Evolutionary conservation across 2,329 filamentous ascomycete genomes (phyloP).

Genomic region (Penicillium sp.): DNA sequence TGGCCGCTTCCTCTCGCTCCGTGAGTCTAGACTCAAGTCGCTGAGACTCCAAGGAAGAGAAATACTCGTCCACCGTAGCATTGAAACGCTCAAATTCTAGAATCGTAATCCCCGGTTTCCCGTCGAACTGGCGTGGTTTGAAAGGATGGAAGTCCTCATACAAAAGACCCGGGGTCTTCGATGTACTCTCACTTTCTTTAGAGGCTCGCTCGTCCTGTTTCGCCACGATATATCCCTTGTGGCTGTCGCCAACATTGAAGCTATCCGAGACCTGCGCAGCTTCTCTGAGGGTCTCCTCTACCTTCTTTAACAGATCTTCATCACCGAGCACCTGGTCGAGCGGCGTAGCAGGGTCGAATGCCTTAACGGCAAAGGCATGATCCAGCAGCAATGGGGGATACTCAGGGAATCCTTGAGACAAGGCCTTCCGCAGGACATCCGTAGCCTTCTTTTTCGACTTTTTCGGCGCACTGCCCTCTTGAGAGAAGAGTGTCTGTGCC

Average conservation of each 20-base stretch:
- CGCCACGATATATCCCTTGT: constrained; percentile 87
- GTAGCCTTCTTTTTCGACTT: constrained; percentile 77
- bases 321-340: constrained; percentile 72
- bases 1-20: constrained; percentile 80
- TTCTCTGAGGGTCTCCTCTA: constrained; percentile 70
- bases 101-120: constrained; percentile 67
- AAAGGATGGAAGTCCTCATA: constrained; percentile 98
- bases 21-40: constrained; percentile 82
- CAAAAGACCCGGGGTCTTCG: constrained; percentile 55
- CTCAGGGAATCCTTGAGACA: constrained; percentile 85
- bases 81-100: constrained; percentile 86
- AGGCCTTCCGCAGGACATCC: constrained; percentile 75
- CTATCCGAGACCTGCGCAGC: constrained; percentile 71
- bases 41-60: constrained; percentile 93
- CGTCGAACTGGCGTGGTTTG: constrained; percentile 76
- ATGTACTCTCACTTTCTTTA: constrained; percentile 40
- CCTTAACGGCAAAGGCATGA: constrained; percentile 73
- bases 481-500: constrained; percentile 52
- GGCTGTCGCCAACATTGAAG: constrained; percentile 67
- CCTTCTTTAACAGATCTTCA: constrained; percentile 64
- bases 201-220: constrained; percentile 55
- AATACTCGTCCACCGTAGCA: constrained; percentile 93
- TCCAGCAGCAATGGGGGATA: constrained; percentile 86
- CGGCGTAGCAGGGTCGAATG: constrained; percentile 70
- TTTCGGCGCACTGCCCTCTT: constrained; percentile 51